Percentiles rank a stretch among this genome's conserved stretches.
phyloP scores from a whole-genome alignment of 257 asterid genomes.

The Catharanthus roseus region DNA sequence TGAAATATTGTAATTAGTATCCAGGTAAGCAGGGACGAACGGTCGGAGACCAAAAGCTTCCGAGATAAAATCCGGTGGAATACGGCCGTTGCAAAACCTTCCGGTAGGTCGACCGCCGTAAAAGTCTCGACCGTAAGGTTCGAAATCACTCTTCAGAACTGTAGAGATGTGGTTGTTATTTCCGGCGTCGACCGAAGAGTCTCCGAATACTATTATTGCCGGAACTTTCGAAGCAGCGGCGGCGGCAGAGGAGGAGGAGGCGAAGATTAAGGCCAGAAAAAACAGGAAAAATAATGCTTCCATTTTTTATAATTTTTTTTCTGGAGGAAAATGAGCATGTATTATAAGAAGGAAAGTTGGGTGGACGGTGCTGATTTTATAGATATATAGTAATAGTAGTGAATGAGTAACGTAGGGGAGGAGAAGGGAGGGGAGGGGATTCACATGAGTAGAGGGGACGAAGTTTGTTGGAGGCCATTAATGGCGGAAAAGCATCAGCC shows the following conservation, averaged over 20 bases:
- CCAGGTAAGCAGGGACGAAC: slow-evolving; percentile 84
- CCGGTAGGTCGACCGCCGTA: slow-evolving; percentile 70
- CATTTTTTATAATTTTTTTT: too few relatives aligned
- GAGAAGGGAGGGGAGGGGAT: neutral
- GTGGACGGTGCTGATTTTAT: neutral
- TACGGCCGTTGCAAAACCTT: slow-evolving; percentile 74
- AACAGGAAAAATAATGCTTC: neutral
- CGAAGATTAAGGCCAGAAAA: neutral
- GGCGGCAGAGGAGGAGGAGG: too few relatives aligned
- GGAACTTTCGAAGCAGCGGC: slow-evolving; percentile 34
- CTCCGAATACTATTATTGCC: slow-evolving; percentile 86
- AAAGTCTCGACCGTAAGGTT: slow-evolving; percentile 90
- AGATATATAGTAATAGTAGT: too few relatives aligned
- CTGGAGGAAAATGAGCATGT: neutral
- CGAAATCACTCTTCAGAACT: slow-evolving; percentile 67
- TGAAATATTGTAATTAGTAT: slow-evolving; percentile 50
- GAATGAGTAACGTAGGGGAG: too few relatives aligned
- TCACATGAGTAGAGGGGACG: slow-evolving; percentile 6
- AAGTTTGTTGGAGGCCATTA: slow-evolving; percentile 23
- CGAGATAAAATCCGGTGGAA: slow-evolving; percentile 81
- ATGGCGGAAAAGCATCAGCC: neutral
- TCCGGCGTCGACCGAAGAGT: slow-evolving; percentile 88
- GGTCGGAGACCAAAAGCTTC: slow-evolving; percentile 76
- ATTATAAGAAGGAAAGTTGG: neutral
- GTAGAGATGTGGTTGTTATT: slow-evolving; percentile 78